Evolutionary conservation across 2,329 filamentous ascomycete species (phyloP), one percentile per base, ranked within the genome.

Genomic region (Leptosphaerulina australis): DNA sequence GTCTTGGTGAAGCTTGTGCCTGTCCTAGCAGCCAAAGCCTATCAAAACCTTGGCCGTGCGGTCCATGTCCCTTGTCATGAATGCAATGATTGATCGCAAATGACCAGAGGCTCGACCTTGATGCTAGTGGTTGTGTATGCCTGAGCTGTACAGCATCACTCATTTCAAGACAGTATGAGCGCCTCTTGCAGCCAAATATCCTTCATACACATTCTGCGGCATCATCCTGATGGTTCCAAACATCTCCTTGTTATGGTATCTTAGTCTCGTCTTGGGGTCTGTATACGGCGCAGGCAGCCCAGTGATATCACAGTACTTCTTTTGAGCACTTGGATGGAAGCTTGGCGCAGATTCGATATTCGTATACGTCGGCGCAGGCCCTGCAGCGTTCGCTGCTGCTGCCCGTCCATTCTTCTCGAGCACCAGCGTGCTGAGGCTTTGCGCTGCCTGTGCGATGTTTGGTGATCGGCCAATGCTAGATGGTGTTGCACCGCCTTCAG

Each of bases 321-420:
- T 91, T 68, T 90, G 84, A 60, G 91, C 88, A 40, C 88, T 88
- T 5, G 84, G 82, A 66, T 84, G 83, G 64, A 97, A 78, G 50
- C 89, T 94, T 29, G 94, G 94, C 3, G 94, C 93, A 37, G 90
- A 91, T 73, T 97, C 94, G 56, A 99, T 95, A 69, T 97, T 97
- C 5, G 91, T 96, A 73, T 97, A 99, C 1, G 94, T 97, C 24
- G 88, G 88, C 22, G 77, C 73, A 24, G 82, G 90, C 0, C 87
- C 88, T 5, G 78, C 77, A 10, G 48, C 55, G 17, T 56, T 61
- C 3, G 43, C 61, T 49, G 59, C 60, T 44, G 62, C 55, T 53
- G 62, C 70, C 69, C 69, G 65, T 73, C 56, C 78, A 60, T 85
- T 93, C 81, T 90, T 94, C 74, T 96, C 91, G 39, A 97, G 77